Evolutionary conservation across 805 yeast genomes (phyloP).

Genomic region (Kluyveromyces aestuarii): DNA sequence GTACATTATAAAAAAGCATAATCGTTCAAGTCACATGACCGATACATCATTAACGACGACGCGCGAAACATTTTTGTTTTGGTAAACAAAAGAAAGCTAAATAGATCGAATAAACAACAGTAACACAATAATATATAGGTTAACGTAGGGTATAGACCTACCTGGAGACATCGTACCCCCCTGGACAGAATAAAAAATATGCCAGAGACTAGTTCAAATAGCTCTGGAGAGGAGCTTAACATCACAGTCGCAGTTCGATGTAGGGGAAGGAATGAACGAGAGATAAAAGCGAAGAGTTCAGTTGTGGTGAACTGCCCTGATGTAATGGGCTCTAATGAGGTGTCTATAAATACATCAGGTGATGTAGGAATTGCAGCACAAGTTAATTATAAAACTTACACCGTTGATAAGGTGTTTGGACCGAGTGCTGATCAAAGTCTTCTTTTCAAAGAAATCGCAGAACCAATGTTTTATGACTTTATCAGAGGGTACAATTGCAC

Average conservation of each 20-base stretch:
- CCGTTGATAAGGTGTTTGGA: constrained; percentile 76
- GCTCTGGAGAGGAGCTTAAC: constrained; percentile 32
- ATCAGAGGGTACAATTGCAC: constrained; percentile 74
- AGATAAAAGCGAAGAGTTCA: constrained; percentile 46
- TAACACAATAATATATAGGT: not conserved
- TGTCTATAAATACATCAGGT: constrained; percentile 36
- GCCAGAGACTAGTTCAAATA: not conserved
- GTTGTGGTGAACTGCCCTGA: constrained; percentile 50
- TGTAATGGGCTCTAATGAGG: constrained; percentile 36
- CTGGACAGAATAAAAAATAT: not conserved
- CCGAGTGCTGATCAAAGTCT: constrained; percentile 66
- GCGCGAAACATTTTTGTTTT: not conserved
- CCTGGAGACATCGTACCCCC: not conserved
- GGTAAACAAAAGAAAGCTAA: not conserved
- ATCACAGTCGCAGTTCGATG: constrained; percentile 59
- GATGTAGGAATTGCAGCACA: constrained; percentile 34
- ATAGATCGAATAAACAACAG: not conserved
- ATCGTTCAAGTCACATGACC: not conserved
- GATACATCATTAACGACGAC: not conserved
- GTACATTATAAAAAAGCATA: too few relatives aligned
- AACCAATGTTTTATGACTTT: constrained; percentile 56
- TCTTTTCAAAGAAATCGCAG: constrained; percentile 59
- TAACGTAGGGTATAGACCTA: not conserved
- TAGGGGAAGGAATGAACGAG: constrained; percentile 51
- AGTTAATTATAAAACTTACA: constrained; percentile 46